Conservation (phyloP, 106 monocot species). For the Dioscorea alata region DNA sequence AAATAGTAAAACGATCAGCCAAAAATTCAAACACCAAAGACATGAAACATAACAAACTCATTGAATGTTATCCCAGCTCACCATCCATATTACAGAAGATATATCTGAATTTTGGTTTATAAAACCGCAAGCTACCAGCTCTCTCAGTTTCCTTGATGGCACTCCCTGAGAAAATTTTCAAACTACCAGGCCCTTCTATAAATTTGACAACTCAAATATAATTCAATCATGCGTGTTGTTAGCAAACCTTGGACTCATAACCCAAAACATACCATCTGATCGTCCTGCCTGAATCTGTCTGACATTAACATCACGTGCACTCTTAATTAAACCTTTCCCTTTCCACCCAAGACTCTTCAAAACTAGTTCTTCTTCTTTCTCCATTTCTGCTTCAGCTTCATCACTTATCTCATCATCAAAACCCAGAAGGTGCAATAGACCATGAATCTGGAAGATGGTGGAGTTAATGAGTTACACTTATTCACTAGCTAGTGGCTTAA, state of each 20-base stretch:
- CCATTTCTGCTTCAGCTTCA: constrained; percentile 81
- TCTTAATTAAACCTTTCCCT: constrained; percentile 81
- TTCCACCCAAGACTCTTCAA: constrained; percentile 91
- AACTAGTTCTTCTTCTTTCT: constrained; percentile 74
- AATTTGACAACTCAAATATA: constrained; percentile 3
- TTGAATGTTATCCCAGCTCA: constrained; percentile 17
- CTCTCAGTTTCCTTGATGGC: constrained; percentile 28
- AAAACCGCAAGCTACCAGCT: constrained; percentile 45
- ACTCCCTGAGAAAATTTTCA: constrained; percentile 49
- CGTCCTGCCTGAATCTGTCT: constrained; percentile 22
- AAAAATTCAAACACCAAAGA: not conserved
- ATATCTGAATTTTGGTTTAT: constrained; percentile 74
- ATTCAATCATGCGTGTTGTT: not conserved
- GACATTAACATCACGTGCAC: constrained; percentile 28
- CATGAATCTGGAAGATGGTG: constrained; percentile 54
- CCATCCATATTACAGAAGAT: constrained; percentile 99
- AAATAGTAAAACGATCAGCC: not conserved
- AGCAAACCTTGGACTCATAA: too few species aligned
- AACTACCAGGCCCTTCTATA: constrained; percentile 11
- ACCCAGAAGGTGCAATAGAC: constrained; percentile 85
- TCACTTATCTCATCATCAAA: constrained; percentile 79
- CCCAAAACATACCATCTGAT: constrained; percentile 36
- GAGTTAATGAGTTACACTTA: too few species aligned
- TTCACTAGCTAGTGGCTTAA: too few species aligned
- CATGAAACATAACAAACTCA: not conserved